Conservation (phyloP, 1,284 basidiomycete species). For the Ceratobasidium sp. region DNA sequence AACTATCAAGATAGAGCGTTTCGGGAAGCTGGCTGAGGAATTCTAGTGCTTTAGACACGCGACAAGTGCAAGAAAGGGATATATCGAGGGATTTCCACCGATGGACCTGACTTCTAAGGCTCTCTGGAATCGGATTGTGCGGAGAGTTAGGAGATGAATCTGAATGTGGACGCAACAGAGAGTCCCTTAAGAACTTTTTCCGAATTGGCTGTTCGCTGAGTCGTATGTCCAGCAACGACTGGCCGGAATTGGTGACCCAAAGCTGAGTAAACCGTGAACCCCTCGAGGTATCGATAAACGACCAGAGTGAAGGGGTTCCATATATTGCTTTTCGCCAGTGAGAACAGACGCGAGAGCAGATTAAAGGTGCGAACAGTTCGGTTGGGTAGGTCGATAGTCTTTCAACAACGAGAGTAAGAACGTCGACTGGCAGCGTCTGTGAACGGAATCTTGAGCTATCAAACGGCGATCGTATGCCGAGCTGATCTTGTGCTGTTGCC, state of each 20-base stretch:
- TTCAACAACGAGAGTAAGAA: no score
- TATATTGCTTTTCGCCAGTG: neutral
- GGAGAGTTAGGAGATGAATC: neutral
- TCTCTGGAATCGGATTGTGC: neutral
- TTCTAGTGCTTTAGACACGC: neutral
- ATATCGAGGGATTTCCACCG: constrained; percentile 4
- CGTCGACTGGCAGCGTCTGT: no score
- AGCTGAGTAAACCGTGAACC: neutral
- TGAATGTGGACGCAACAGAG: neutral
- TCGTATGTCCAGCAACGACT: neutral
- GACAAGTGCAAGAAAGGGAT: neutral
- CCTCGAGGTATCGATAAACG: neutral
- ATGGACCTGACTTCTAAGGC: neutral
- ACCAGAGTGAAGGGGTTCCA: neutral
- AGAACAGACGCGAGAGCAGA: constrained; percentile 13
- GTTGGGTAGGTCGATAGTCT: neutral
- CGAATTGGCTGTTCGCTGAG: neutral
- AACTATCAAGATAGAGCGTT: neutral
- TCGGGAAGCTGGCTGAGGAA: neutral
- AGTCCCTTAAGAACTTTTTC: neutral
- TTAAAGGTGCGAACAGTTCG: neutral
- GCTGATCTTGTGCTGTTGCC: no score
- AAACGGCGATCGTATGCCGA: no score
- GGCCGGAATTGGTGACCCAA: neutral
- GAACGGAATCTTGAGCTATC: no score